Evolutionary conservation across 768 basidiomycete species (phyloP).

Genomic region (Terana coerulea): DNA sequence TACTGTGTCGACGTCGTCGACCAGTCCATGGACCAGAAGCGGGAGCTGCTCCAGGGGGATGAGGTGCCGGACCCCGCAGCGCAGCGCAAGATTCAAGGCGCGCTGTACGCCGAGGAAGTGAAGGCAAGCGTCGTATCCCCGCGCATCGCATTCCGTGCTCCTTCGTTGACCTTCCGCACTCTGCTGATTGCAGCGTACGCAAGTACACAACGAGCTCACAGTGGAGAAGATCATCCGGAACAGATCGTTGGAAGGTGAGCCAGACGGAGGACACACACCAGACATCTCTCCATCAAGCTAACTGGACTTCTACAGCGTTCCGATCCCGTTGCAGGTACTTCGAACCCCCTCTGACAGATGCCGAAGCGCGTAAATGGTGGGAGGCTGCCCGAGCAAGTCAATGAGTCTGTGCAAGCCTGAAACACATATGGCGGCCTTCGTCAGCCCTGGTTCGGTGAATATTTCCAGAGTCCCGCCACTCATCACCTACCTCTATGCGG

Average conservation of each 20-base stretch:
- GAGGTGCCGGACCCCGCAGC: constrained; percentile 38
- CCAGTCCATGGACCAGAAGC: constrained; percentile 55
- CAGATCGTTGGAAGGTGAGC: constrained; percentile 67
- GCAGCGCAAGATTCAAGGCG: constrained; percentile 51
- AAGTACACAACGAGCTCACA: constrained; percentile 69
- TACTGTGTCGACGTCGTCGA: constrained; percentile 76
- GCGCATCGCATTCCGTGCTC: not conserved
- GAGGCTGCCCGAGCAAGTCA: constrained; percentile 34
- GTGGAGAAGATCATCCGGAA: constrained; percentile 71
- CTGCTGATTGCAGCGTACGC: constrained; percentile 51
- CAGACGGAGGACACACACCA: not conserved
- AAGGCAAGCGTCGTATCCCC: constrained; percentile 57
- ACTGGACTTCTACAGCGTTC: constrained; percentile 77
- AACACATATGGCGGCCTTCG: too few relatives aligned
- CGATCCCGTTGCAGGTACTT: constrained; percentile 78
- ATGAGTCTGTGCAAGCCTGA: too few relatives aligned
- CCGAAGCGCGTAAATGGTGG: constrained; percentile 56
- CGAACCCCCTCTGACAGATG: constrained; percentile 56
- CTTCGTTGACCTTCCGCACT: not conserved
- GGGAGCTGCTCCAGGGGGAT: constrained; percentile 38
- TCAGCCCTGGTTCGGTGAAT: too few relatives aligned
- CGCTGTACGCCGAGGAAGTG: constrained; percentile 62
- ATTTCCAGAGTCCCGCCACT: too few relatives aligned
- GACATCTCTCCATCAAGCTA: too few relatives aligned
- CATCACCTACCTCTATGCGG: too few relatives aligned